Evolutionary conservation across 306 rosid genomes (phyloP), one percentile per base, ranked within the genome.

Genomic region (Corylus heterophylla): DNA sequence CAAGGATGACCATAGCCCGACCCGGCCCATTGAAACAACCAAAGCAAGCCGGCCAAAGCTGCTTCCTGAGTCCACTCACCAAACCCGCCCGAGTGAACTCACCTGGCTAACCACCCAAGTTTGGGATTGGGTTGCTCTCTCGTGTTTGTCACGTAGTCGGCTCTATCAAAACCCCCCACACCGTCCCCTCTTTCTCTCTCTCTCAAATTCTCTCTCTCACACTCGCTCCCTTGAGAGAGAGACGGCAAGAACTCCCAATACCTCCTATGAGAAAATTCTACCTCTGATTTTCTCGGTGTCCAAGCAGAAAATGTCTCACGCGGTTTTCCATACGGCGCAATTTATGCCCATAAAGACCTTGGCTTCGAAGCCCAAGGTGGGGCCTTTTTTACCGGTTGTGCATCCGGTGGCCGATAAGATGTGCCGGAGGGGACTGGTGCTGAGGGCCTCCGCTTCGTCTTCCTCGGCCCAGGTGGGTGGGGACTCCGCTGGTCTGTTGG

Each of bases 261-360:
- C 70, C 44, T 39, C 22, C 52, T 37, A 10, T 8, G 78, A 71
- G 74, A 74, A 76, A 74, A 42, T 51, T 3, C 68, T 18, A 17
- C 31, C 5, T 25, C 6, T 29, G n/a, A 50, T 74, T 62, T 47
- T 81, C 75, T 70, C 27, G 31, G 50, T 9, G 35, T 59, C 77
- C 59, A 39, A 80, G 45, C 76, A 37, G 74, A 0, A 5, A 63
- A 88, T 92, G 94, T 74, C 90, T 70, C 94, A 79, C 79, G 83
- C 94, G 31, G 87, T 85, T 80, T 92, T 89, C 76, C 94, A 85
- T 17, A 86, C 92, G 63, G 91, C 94, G 18, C 97, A 89, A 81
- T 85, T 90, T 76, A 82, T 88, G 89, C 90, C 91, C 8, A 91
- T 88, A 22, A 86, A 74, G 73, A 54, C 86, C 61, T 64, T 81